Evolutionary conservation across 1,284 basidiomycete species (phyloP), one percentile per base, ranked within the genome.

Genomic region (Volvariella surrecta): DNA sequence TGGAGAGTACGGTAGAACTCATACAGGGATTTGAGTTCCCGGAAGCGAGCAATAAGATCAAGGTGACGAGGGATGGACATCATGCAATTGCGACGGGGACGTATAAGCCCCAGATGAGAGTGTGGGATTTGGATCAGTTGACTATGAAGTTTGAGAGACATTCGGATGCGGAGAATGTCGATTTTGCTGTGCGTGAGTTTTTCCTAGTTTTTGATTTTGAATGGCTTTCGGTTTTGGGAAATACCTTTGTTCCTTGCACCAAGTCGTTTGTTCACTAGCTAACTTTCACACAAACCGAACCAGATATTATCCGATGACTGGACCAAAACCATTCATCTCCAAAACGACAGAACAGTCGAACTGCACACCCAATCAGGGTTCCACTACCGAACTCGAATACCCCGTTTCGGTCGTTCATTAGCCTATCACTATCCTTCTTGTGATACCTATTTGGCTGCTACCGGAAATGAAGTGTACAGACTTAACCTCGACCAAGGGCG

Each of bases 251-350:
- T n/a, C n/a, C n/a, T n/a, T n/a, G n/a, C n/a, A n/a, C n/a, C n/a
- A n/a, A n/a, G 9, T 20, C n/a, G n/a, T n/a, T n/a, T n/a, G n/a
- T n/a, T n/a, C n/a, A 13, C n/a, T 35, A 16, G 31, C 21, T 34
- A 10, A n/a, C n/a, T n/a, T n/a, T n/a, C n/a, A n/a, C n/a, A n/a
- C n/a, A n/a, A n/a, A n/a, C n/a, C n/a, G 32, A 35, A 45, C 9
- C 61, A 96, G 93, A 86, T 94, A 57, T 74, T 99, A 8, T 97
- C 94, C 1, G 86, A 92, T 58, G 96, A 99, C 69, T 99, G 96
- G 96, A 99, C 95, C 13, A 99, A 99, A 64, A 87, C 88, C n/a
- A 74, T 98, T 46, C 94, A 96, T 58, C 76, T 99, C 1, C 96
- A 99, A 74, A 83, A 86, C 40, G 94, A 99, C 66, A 82, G 96